Evolutionary conservation across 2,329 filamentous ascomycete genomes (phyloP).

Genomic region (Cladosporium velox): DNA sequence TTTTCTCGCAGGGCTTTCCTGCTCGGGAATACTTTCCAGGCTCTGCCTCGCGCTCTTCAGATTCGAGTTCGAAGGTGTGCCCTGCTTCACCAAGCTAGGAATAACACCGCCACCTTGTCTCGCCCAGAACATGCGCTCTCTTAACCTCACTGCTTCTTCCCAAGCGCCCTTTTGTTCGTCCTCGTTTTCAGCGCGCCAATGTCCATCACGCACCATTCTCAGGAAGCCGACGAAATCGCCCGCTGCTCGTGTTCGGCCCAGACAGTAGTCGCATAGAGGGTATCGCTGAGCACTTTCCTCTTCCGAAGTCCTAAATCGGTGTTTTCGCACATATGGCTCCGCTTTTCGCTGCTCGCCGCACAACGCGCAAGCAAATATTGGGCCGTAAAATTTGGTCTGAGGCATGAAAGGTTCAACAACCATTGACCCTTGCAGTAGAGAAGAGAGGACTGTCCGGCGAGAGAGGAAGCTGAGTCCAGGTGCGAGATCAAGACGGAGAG

Average conservation of each 20-base stretch:
- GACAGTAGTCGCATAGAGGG: constrained; percentile 85
- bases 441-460: constrained; percentile 77
- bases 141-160: constrained; percentile 87
- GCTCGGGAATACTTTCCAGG: constrained; percentile 29
- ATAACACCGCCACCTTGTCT: constrained; percentile 89
- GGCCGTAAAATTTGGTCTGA: constrained; percentile 55
- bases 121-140: constrained; percentile 97
- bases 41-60: constrained; percentile 25
- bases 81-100: constrained; percentile 53
- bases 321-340: constrained; percentile 70
- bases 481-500: constrained; percentile 82
- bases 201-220: constrained; percentile 86
- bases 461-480: constrained; percentile 93
- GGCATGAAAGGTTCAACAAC: constrained; percentile 79
- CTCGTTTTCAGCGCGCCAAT: constrained; percentile 80
- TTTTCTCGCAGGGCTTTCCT: constrained; percentile 9
- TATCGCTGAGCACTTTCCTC: constrained; percentile 84
- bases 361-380: constrained; percentile 73
- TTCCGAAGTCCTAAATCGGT: constrained; percentile 87
- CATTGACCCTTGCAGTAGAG: constrained; percentile 80
- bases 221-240: constrained; percentile 93
- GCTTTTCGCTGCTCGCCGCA: constrained; percentile 82
- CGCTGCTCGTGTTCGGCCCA: constrained; percentile 78
- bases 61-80: constrained; percentile 9
- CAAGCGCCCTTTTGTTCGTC: constrained; percentile 85